phyloP scores from a whole-genome alignment of 257 asterid species.

The Misopates orontium region DNA sequence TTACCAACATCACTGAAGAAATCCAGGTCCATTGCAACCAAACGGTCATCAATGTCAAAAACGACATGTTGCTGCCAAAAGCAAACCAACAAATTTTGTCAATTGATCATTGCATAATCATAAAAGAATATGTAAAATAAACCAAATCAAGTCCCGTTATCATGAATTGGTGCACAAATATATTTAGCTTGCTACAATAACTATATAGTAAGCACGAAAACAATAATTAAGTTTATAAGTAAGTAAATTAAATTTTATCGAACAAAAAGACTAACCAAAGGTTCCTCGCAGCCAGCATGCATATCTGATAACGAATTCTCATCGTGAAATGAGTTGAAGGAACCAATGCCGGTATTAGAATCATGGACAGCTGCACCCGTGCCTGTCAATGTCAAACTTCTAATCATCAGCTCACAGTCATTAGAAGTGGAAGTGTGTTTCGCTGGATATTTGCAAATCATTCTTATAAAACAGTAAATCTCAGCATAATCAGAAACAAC shows the following conservation, averaged over 20 bases:
- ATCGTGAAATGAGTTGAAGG: no score
- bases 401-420: conserved; percentile 68
- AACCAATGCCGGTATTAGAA: no score
- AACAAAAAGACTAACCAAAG: conserved; percentile 58
- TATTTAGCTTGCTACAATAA: not conserved
- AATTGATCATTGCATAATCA: conserved; percentile 4
- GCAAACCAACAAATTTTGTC: conserved; percentile 25
- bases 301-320: no score
- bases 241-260: no score
- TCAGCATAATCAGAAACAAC: conserved; percentile 65
- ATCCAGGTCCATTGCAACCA: conserved; percentile 51
- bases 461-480: conserved; percentile 37
- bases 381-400: no score
- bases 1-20: conserved; percentile 43
- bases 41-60: conserved; percentile 59
- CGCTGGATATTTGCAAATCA: conserved; percentile 31
- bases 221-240: no score
- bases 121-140: no score
- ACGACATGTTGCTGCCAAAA: conserved; percentile 56
- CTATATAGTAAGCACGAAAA: conserved; percentile 13
- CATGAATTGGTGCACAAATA: no score
- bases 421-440: conserved; percentile 76
- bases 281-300: conserved; percentile 43
- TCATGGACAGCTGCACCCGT: conserved; percentile 38
- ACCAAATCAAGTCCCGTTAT: no score